Conservation (phyloP, 495 filamentous ascomycete genomes). For the Parathielavia hyrcaniae region DNA sequence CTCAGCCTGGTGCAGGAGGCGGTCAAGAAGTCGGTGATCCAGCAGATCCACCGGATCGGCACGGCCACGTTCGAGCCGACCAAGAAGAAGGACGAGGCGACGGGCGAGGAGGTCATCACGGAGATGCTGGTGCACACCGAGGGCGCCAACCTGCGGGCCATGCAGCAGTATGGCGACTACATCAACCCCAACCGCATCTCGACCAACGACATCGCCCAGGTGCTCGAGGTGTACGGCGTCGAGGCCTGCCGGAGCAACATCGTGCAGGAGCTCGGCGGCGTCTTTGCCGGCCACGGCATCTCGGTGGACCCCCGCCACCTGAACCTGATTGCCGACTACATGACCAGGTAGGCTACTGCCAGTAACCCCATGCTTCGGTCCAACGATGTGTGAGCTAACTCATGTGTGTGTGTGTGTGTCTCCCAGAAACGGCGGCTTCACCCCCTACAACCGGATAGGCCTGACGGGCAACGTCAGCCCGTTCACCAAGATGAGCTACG, state of each 20-base stretch:
- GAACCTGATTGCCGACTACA: constrained; percentile 92
- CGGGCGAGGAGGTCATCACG: constrained; percentile 41
- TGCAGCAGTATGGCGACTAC: constrained; percentile 78
- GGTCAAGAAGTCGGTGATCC: constrained; percentile 70
- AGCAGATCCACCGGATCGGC: constrained; percentile 70
- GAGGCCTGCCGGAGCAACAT: constrained; percentile 85
- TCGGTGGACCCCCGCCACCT: constrained; percentile 86
- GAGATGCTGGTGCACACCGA: constrained; percentile 62
- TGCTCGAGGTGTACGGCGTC: constrained; percentile 81
- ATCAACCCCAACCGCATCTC: constrained; percentile 81
- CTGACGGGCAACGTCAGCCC: constrained; percentile 75
- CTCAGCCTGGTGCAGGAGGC: constrained; percentile 79
- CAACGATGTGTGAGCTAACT: not conserved
- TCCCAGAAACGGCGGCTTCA: constrained; percentile 67
- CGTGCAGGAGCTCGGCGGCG: constrained; percentile 74
- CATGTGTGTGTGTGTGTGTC: no score
- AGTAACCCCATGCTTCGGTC: not conserved
- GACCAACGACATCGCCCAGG: constrained; percentile 87
- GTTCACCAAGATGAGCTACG: constrained; percentile 97
- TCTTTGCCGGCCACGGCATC: constrained; percentile 92
- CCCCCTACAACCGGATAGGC: constrained; percentile 84
- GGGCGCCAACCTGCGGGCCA: constrained; percentile 82
- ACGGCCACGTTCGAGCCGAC: constrained; percentile 62
- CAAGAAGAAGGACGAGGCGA: constrained; percentile 51
- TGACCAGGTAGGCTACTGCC: constrained; percentile 52